Conservation (phyloP, 2,329 filamentous ascomycete genomes). For the Colletotrichum plurivorum region DNA sequence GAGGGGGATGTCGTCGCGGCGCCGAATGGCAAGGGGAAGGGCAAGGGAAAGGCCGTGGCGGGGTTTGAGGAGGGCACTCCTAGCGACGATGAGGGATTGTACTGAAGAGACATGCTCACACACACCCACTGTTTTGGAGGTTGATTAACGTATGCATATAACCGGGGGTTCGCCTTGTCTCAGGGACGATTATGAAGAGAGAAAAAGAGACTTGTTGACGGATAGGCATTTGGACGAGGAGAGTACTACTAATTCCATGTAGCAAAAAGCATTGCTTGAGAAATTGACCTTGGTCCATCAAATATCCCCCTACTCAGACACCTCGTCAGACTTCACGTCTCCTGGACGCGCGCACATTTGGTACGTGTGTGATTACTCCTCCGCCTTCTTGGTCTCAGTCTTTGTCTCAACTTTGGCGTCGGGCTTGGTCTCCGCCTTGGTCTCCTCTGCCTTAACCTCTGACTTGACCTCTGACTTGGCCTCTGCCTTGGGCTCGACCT, state of each 20-base stretch:
- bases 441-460: constrained; percentile 17
- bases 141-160: too few species aligned
- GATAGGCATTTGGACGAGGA: constrained; percentile 3
- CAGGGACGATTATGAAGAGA: not conserved
- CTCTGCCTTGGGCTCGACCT: constrained; percentile 23
- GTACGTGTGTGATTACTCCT: constrained; percentile 11
- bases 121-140: too few species aligned
- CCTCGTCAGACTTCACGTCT: not conserved
- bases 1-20: constrained; percentile 48
- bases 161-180: too few species aligned
- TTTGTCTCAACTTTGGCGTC: constrained; percentile 13
- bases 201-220: not conserved
- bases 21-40: constrained; percentile 56
- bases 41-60: constrained; percentile 69
- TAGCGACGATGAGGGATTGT: constrained; percentile 71
- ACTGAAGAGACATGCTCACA: constrained; percentile 52
- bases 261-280: constrained; percentile 11
- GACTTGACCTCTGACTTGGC: constrained; percentile 4
- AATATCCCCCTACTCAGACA: constrained; percentile 15
- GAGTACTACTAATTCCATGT: constrained; percentile 3
- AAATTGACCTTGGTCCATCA: not conserved
- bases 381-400: constrained; percentile 18
- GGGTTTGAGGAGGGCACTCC: constrained; percentile 67
- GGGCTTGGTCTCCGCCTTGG: not conserved
- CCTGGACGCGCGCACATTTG: not conserved